These are phyloP conservation scores for Penicillium desertorum DNA, from an alignment of 495 filamentous ascomycete species.

Conservation along the genomic window DNA sequence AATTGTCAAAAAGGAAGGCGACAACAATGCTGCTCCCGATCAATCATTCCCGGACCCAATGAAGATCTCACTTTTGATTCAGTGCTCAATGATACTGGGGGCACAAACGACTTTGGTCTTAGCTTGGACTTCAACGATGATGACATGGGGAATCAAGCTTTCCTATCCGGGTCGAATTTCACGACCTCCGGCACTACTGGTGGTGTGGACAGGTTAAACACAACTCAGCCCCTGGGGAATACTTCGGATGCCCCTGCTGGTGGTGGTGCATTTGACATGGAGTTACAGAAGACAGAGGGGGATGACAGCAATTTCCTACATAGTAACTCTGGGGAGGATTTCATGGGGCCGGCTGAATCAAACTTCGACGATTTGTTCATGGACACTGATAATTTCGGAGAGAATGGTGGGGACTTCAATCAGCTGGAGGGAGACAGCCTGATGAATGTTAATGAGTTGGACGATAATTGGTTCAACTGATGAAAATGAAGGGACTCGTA, in stretches of 20 bases:
- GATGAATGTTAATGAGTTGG: conserved; percentile 47
- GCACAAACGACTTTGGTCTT: conserved; percentile 44
- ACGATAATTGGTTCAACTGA: conserved; percentile 48
- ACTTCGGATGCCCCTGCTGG: conserved; percentile 34
- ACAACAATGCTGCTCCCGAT: conserved; percentile 15
- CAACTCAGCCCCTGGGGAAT: conserved; percentile 30
- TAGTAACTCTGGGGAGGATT: conserved; percentile 33
- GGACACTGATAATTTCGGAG: conserved; percentile 43
- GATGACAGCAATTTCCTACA: conserved; percentile 17
- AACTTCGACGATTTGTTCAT: conserved; percentile 54
- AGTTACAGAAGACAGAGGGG: conserved; percentile 35
- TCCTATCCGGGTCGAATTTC: conserved; percentile 42
- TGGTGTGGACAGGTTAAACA: conserved; percentile 24
- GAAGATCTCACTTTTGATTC: conserved; percentile 45
- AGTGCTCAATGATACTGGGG: conserved; percentile 35
- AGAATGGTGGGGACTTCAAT: conserved; percentile 37
- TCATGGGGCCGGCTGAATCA: conserved; percentile 48
- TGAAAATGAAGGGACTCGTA: background rate
- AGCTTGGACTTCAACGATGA: conserved; percentile 49
- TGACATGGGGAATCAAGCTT: conserved; percentile 45
- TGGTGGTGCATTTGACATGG: conserved; percentile 46
- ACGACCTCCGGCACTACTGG: conserved; percentile 20
- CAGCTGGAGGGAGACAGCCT: conserved; percentile 42
- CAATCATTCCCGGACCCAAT: conserved; percentile 23
- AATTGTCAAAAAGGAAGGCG: conserved; percentile 30